Base-by-base conservation (phyloP, 495 filamentous ascomycete genomes). In the Copromyces sp. region DNA sequence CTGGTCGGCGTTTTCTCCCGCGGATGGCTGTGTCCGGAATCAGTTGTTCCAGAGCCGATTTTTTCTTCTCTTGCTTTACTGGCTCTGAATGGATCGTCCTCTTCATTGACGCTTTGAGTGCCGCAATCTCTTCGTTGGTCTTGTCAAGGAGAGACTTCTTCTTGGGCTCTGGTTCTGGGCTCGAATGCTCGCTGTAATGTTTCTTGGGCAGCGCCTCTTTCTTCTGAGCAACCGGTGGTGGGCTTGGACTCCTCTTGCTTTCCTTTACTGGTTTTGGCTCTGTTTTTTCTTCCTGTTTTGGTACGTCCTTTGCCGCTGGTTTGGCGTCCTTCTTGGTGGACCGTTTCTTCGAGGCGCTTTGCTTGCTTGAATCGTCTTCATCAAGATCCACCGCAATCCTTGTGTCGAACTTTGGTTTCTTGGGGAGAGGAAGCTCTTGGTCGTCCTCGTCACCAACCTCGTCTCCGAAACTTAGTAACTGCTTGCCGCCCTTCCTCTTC, bases 371-470 rank as follows among this genome's bases (percentile, higher is more conserved):
- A 70, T 78, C 68, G 70, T 83, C 79, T 69, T 79, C 76, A 32
- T 80, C 81, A 35, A 84, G 83, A 24, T 88, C 90, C 75, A 88
- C 88, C 24, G 96, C 90, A 53, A 98, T 89, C 69, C 90, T 90
- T 17, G 93, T 89, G 78, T 98, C 97, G 80, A 94, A 98, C 78
- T 97, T 98, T 11, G 92, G 86, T 79, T 97, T 98, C 78, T 95
- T 97, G 6, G 90, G 84, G n/a, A 87, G 80, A 8, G 89, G 86
- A 5, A 84, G 83, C 24, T 87, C 89, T 7, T 87, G 90, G 9
- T 83, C 53, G 6, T 65, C 53, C 29, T 65, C 88, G n/a, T 90
- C 91, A 3, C 86, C 93, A 69, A 95, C 95, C 16, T 97, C 95
- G 24, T 87, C 93, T 0, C 90, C 94, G 84, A 98, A 98, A 77